Percentiles rank a stretch among this genome's conserved stretches.
These are phyloP conservation scores for Amphichorda felina DNA, from an alignment of 2,329 filamentous ascomycete genomes.

Conservation along the genomic window DNA sequence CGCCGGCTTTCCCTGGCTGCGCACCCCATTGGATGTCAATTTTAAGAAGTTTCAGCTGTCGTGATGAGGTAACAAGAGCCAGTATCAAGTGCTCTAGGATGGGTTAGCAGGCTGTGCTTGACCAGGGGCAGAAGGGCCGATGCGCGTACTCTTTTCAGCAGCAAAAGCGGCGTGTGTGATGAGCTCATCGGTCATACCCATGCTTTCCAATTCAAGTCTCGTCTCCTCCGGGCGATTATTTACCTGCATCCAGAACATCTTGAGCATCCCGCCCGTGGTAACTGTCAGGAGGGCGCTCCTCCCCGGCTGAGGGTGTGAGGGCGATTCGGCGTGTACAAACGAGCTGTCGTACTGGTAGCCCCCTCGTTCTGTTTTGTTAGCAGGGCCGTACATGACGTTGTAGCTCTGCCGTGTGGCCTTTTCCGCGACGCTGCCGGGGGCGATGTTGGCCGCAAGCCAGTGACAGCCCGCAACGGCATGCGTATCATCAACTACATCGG, in stretches of 20 bases:
- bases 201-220: constrained; percentile 60
- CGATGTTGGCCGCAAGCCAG: constrained; percentile 52
- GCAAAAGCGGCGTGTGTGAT: constrained; percentile 69
- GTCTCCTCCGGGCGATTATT: constrained; percentile 62
- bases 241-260: constrained; percentile 66
- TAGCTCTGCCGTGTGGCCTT: constrained; percentile 19
- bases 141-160: constrained; percentile 55
- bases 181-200: constrained; percentile 60
- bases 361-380: constrained; percentile 41
- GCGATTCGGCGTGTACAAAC: constrained; percentile 53
- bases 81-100: constrained; percentile 42
- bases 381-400: constrained; percentile 45
- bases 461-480: constrained; percentile 71
- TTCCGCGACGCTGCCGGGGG: neutral
- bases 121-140: too few species aligned
- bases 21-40: constrained; percentile 61
- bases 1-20: constrained; percentile 41
- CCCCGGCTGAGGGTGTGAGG: constrained; percentile 57
- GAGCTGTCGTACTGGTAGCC: constrained; percentile 61
- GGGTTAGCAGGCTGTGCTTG: neutral
- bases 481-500: constrained; percentile 60
- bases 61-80: constrained; percentile 55
- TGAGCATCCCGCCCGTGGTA: constrained; percentile 61
- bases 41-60: constrained; percentile 63
- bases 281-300: constrained; percentile 69